Base-by-base conservation (phyloP, 106 monocot genomes). In the Dioscorea dumetorum region DNA sequence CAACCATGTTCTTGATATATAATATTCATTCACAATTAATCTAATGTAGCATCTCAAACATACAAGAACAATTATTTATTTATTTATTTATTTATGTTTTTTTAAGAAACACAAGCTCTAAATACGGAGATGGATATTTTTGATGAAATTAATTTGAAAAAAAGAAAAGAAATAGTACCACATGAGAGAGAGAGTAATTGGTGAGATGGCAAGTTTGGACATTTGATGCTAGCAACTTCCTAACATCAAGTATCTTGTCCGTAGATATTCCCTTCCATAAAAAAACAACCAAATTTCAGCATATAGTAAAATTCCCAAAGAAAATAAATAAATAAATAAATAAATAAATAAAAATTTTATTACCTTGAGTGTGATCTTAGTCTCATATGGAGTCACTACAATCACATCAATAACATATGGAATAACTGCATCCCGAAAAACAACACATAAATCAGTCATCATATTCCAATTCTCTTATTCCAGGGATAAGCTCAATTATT, bases 151-250 rank as follows among this genome's bases (percentile, higher is more conserved):
- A 28, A 28, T 28, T 28, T 28, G 1, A 3, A 3, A 3, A 3
- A 22, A 21, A 12, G 23, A 1, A 23, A 22, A 23, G 22, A 22
- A 5, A 14, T 24, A 41, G 18, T 87, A 95, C 95, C 88, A 48
- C 64, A 64, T 95, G 95, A 0, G 67, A 56, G 8, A 95, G 78
- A 60, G 95, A 91, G 59, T 88, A 95, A 59, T 81, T 88, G 11
- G 95, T 95, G 15, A 95, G 64, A 28, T 95, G 95, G 62, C 95
- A 95, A 8, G 91, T 95, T 56, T 83, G 78, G 4, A 81, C 81
- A 72, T 88, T 67, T 12, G 91, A 85, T 18, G 74, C 79, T 54
- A 95, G 4, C 61, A 95, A 73, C 75, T 83, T 95, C 66, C 77
- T 83, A 77, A 95, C 88, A 71, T 95, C 95, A 28, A 95, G 41